Evolutionary conservation across 2,329 filamentous ascomycete genomes (phyloP).

Genomic region (Fusarium setosum): DNA sequence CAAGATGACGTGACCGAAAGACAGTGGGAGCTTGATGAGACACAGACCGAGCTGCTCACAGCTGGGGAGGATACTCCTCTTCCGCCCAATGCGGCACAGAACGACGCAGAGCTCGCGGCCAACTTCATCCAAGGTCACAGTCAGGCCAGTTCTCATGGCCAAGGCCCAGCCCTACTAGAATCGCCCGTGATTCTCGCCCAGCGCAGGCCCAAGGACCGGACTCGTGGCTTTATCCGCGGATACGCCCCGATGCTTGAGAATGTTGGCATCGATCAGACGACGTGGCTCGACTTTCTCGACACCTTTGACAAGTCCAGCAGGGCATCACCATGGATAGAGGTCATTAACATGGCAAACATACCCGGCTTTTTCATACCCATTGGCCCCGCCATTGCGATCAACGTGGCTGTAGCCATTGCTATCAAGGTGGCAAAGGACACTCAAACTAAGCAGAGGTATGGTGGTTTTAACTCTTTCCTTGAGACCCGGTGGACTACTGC

Average conservation of each 20-base stretch:
- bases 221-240: constrained; percentile 63
- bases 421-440: constrained; percentile 55
- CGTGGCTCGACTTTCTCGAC: constrained; percentile 20
- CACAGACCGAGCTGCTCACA: not conserved
- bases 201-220: constrained; percentile 58
- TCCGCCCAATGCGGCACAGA: not conserved
- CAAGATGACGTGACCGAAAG: not conserved
- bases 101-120: not conserved
- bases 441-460: constrained; percentile 35
- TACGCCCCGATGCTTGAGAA: constrained; percentile 62
- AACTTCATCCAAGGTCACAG: not conserved
- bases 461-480: no score
- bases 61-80: not conserved
- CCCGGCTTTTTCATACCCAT: not conserved
- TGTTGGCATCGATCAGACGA: constrained; percentile 57
- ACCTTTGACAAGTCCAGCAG: constrained; percentile 10
- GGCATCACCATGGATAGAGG: constrained; percentile 5
- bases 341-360: constrained; percentile 43
- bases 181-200: constrained; percentile 64
- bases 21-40: not conserved
- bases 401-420: constrained; percentile 55
- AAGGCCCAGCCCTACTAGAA: not conserved
- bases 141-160: not conserved
- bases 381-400: not conserved
- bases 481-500: no score